Conservation (phyloP, 2,329 filamentous ascomycete species). For the Magnaporthiopsis rhizophila region DNA sequence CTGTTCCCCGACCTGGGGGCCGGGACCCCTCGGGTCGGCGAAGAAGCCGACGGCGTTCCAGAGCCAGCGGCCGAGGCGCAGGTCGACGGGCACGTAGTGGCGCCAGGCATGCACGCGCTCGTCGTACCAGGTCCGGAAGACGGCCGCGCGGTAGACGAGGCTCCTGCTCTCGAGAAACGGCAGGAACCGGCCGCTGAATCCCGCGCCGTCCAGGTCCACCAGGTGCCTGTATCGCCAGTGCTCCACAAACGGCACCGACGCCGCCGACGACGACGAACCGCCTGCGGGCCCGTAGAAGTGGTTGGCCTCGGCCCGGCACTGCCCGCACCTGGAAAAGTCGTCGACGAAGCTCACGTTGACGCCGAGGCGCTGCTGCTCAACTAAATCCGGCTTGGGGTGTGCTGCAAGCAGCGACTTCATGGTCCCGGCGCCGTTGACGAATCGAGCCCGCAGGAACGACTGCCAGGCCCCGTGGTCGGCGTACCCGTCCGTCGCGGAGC, state of each 20-base stretch:
- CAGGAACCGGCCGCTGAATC: slow-evolving; percentile 39
- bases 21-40: slow-evolving; percentile 12
- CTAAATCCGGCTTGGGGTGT: slow-evolving; percentile 9
- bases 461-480: slow-evolving; percentile 45
- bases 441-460: slow-evolving; percentile 50
- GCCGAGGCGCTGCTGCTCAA: slow-evolving; percentile 2
- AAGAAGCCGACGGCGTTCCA: slow-evolving; percentile 20
- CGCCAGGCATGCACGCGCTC: slow-evolving; percentile 51
- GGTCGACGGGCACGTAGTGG: slow-evolving; percentile 57
- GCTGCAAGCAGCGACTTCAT: slow-evolving; percentile 7
- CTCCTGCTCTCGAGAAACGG: slow-evolving; percentile 43
- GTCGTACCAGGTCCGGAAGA: slow-evolving; percentile 60
- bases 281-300: slow-evolving; percentile 22
- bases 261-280: slow-evolving; percentile 4
- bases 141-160: slow-evolving; percentile 49
- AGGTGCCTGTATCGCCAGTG: slow-evolving; percentile 43
- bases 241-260: slow-evolving; percentile 23
- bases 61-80: slow-evolving; percentile 20
- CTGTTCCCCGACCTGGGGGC: slow-evolving; percentile 28
- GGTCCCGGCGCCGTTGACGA: slow-evolving; percentile 40
- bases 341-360: slow-evolving; percentile 32
- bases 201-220: slow-evolving; percentile 50
- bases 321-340: slow-evolving; percentile 26
- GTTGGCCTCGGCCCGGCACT: slow-evolving; percentile 23
- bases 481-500: slow-evolving; percentile 41